Conservation (phyloP, 2,329 filamentous ascomycete genomes). For the Epichloe gansuensis region DNA sequence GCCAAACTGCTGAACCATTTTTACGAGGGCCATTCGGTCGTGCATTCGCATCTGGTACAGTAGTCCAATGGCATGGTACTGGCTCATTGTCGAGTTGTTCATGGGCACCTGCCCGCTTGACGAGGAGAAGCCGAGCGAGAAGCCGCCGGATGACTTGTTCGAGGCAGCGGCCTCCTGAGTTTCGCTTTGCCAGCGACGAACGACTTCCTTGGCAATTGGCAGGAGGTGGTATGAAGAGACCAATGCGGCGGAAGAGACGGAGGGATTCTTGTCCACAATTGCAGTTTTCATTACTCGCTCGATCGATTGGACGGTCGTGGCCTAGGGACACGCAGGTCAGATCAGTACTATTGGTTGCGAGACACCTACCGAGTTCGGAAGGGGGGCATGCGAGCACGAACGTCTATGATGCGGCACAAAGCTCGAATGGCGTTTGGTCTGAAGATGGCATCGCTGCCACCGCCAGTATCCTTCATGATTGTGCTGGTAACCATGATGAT, state of each 20-base stretch:
- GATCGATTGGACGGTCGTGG: conserved; percentile 91
- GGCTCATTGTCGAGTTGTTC: conserved; percentile 92
- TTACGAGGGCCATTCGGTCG: conserved; percentile 95
- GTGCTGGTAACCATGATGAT: conserved; percentile 99
- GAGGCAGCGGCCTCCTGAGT: conserved; percentile 92
- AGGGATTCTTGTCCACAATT: conserved; percentile 97
- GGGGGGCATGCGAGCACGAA: conserved; percentile 29
- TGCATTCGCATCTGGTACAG: conserved; percentile 96
- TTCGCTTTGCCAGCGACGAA: conserved; percentile 95
- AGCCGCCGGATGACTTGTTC: conserved; percentile 76
- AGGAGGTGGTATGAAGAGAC: conserved; percentile 97
- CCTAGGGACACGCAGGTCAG: conserved; percentile 32
- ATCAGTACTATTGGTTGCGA: neutral
- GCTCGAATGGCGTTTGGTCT: conserved; percentile 92
- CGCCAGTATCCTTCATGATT: conserved; percentile 98
- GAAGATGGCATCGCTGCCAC: conserved; percentile 86
- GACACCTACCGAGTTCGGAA: neutral
- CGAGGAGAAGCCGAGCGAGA: conserved; percentile 82
- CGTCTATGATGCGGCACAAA: conserved; percentile 92
- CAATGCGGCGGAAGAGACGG: conserved; percentile 87
- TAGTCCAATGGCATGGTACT: conserved; percentile 96
- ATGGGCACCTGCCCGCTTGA: conserved; percentile 62
- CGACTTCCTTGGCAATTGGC: conserved; percentile 88
- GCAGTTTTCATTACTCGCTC: conserved; percentile 98
- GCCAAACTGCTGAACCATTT: conserved; percentile 99